These are phyloP conservation scores for Trebouxia sp. DNA, from an alignment of 139 green algal genomes.

Conservation along the genomic window DNA sequence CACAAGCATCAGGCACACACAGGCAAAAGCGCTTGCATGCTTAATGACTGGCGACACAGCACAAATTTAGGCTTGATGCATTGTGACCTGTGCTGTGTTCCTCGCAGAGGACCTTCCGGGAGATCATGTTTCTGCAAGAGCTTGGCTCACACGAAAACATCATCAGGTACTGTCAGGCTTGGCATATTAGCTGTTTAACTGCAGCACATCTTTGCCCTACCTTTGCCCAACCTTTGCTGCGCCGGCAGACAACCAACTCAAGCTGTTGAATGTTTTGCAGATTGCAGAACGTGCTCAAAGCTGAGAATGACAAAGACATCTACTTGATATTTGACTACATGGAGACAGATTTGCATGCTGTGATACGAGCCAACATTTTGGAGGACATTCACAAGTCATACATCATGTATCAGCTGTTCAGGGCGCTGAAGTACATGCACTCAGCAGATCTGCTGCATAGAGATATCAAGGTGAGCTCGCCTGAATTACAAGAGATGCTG, in stretches of 20 bases:
- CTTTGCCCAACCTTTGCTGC: too few species aligned
- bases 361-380: constrained; percentile 95
- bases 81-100: neutral
- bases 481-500: too few species aligned
- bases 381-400: constrained; percentile 98
- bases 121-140: constrained; percentile 99
- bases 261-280: constrained; percentile 46
- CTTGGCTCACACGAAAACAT: constrained; percentile 94
- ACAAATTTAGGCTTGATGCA: neutral
- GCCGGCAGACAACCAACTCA: too few species aligned
- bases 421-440: constrained; percentile 97
- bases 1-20: neutral
- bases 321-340: constrained; percentile 99
- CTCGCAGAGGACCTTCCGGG: constrained; percentile 92
- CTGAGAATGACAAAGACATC: constrained; percentile 95
- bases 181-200: too few species aligned
- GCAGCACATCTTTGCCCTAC: too few species aligned
- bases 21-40: neutral
- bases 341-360: constrained; percentile 95
- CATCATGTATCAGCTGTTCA: constrained; percentile 99
- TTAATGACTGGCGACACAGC: too few species aligned
- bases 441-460: constrained; percentile 91
- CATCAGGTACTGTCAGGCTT: constrained; percentile 82
- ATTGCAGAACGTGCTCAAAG: constrained; percentile 93
- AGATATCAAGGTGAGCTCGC: constrained; percentile 94